Conservation (phyloP, 352 stramenopile species). For the Phytophthora podocarpi region DNA sequence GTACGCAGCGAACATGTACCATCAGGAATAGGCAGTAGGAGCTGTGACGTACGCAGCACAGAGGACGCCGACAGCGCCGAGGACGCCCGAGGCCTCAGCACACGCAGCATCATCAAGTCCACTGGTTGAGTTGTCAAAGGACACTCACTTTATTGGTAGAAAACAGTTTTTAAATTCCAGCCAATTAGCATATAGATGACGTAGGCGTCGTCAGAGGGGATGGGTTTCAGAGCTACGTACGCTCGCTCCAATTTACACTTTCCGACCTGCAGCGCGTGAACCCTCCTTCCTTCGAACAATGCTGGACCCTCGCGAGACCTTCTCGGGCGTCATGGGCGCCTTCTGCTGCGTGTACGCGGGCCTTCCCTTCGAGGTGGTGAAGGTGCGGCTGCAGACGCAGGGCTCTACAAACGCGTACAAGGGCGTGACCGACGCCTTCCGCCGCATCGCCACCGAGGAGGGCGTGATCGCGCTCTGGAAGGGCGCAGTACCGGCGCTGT, state of each 20-base stretch:
- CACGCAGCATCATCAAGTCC: constrained; percentile 22
- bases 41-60: not conserved
- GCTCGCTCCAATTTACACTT: no score
- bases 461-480: constrained; percentile 84
- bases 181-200: not conserved
- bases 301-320: constrained; percentile 79
- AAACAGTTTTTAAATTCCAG: no score
- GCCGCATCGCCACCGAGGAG: constrained; percentile 75
- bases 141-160: not conserved
- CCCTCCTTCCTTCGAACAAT: constrained; percentile 30
- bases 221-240: not conserved
- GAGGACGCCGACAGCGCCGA: not conserved
- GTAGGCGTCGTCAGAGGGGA: constrained; percentile 7
- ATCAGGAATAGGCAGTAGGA: not conserved
- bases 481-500: constrained; percentile 85
- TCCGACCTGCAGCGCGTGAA: no score
- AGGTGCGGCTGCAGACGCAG: constrained; percentile 87
- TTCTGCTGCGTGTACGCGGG: constrained; percentile 87
- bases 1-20: constrained; percentile 31
- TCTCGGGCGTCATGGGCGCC: constrained; percentile 73
- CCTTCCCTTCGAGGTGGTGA: constrained; percentile 90
- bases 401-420: constrained; percentile 59
- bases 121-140: no score
- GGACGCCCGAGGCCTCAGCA: constrained; percentile 19
- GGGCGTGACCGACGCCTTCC: constrained; percentile 69